Evolutionary conservation across 2,329 filamentous ascomycete genomes (phyloP).

Genomic region (Ceratocystis huliohia): DNA sequence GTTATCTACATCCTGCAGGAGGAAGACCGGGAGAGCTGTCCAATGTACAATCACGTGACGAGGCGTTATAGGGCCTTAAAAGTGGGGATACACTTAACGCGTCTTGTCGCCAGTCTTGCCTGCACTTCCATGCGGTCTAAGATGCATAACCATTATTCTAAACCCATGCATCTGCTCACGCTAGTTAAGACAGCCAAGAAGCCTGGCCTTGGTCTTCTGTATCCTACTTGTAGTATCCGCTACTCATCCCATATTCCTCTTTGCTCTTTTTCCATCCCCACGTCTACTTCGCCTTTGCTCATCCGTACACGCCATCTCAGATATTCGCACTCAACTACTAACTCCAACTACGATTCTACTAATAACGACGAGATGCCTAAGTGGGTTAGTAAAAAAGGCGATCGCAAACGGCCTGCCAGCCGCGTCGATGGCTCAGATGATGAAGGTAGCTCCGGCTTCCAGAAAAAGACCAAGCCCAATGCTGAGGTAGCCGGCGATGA

Average conservation of each 20-base stretch:
- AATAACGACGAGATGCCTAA: constrained; percentile 1
- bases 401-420: constrained; percentile 5
- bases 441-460: constrained; percentile 30
- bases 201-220: no score
- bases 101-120: not conserved
- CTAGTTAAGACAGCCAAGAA: no score
- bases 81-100: not conserved
- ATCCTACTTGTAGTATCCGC: no score
- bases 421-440: constrained; percentile 20
- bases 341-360: not conserved
- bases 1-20: not conserved
- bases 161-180: no score
- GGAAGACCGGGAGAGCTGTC: not conserved
- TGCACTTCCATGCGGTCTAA: not conserved
- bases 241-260: no score
- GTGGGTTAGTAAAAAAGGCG: constrained; percentile 2
- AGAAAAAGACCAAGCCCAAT: constrained; percentile 35
- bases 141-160: no score
- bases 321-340: not conserved
- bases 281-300: no score
- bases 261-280: no score
- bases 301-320: not conserved
- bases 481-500: constrained; percentile 21
- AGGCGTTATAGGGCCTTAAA: not conserved
- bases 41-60: not conserved